These are phyloP conservation scores for Aristolochia contorta DNA, from an alignment of 164 flowering plant species.

Conservation along the genomic window DNA sequence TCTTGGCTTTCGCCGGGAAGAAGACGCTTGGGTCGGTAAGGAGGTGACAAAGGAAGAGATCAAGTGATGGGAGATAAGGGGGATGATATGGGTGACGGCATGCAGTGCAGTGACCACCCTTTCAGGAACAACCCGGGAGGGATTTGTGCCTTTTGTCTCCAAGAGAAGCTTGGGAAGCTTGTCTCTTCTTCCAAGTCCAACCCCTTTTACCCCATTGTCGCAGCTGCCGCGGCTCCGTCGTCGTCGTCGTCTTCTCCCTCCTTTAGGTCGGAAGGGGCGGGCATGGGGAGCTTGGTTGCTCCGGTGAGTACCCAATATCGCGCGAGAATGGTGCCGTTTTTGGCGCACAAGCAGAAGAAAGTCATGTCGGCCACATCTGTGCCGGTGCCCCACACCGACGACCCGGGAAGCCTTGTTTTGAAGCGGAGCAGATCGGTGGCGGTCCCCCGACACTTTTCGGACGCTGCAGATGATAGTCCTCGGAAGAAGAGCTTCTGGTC, in stretches of 20 bases:
- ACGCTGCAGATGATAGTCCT: constrained; percentile 18
- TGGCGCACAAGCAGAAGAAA: constrained; percentile 8
- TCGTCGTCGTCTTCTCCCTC: constrained; percentile 39
- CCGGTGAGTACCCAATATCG: constrained; percentile 2
- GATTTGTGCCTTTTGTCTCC: constrained; percentile 81
- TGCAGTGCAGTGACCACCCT: constrained; percentile 76
- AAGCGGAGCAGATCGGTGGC: constrained; percentile 70
- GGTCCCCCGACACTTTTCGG: constrained; percentile 27
- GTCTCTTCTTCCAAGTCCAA: constrained; percentile 38
- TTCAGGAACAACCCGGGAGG: constrained; percentile 68
- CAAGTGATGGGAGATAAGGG: constrained; percentile 16
- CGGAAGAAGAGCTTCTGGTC: constrained; percentile 72
- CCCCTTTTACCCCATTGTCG: constrained; percentile 23
- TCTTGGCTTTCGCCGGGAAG: too few species aligned
- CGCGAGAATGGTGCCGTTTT: constrained; percentile 19
- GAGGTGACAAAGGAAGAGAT: too few species aligned
- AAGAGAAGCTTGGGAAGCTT: constrained; percentile 79
- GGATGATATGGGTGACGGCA: constrained; percentile 43
- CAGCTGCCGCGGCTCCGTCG: constrained; percentile 9
- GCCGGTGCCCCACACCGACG: constrained; percentile 13
- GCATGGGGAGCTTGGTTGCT: neutral
- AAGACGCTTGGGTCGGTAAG: too few species aligned
- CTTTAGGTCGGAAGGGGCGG: constrained; percentile 24
- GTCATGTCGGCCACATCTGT: neutral
- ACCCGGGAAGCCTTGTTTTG: constrained; percentile 21